Conservation (phyloP, 164 flowering plant genomes). For the Aristolochia californica region DNA sequence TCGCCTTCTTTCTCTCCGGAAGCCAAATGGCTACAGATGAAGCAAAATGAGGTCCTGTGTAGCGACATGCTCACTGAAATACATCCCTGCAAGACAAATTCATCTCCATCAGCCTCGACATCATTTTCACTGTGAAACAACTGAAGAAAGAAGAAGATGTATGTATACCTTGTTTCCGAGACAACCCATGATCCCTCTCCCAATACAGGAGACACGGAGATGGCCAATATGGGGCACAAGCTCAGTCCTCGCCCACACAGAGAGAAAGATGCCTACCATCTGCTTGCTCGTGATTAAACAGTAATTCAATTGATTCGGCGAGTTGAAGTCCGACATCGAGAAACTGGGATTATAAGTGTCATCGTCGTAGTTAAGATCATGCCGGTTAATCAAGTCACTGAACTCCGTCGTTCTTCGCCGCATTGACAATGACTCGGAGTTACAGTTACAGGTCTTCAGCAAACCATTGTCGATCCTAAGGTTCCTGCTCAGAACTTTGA, state of each 20-base stretch:
- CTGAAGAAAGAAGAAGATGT: not conserved
- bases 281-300: conserved; percentile 69
- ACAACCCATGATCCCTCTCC: conserved; percentile 88
- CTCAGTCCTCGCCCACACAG: conserved; percentile 74
- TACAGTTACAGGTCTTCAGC: conserved; percentile 77
- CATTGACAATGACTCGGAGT: conserved; percentile 19
- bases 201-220: conserved; percentile 54
- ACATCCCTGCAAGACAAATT: conserved; percentile 54
- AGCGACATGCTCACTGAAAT: conserved; percentile 84
- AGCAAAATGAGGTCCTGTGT: conserved; percentile 87
- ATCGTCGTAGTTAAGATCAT: conserved; percentile 5
- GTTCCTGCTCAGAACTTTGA: conserved; percentile 54
- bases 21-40: conserved; percentile 87
- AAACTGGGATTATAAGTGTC: conserved; percentile 12
- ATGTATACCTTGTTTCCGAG: conserved; percentile 76
- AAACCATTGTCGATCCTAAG: conserved; percentile 40
- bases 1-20: conserved; percentile 98
- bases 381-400: conserved; percentile 6
- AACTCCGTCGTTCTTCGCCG: conserved; percentile 24
- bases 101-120: not conserved
- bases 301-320: conserved; percentile 26
- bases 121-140: not conserved
- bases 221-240: conserved; percentile 66
- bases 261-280: conserved; percentile 89
- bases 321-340: conserved; percentile 15